These are phyloP conservation scores for Tolypocladium ophioglossoides DNA, from an alignment of 2,329 filamentous ascomycete genomes.

Conservation along the genomic window DNA sequence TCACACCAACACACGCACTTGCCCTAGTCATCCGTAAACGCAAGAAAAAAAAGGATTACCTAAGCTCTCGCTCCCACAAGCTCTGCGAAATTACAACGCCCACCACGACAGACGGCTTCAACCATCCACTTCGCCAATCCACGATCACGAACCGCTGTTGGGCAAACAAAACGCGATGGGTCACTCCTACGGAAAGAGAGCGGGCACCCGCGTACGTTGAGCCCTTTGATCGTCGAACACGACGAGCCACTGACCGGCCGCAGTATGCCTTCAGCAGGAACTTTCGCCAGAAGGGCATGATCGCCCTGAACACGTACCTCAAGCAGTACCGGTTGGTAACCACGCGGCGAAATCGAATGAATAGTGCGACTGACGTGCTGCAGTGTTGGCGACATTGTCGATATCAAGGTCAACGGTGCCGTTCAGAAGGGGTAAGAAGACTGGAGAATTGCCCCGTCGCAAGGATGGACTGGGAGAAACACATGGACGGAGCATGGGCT, in stretches of 20 bases:
- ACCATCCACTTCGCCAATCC: constrained; percentile 24
- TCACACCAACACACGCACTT: constrained; percentile 13
- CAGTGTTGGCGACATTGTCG: constrained; percentile 96
- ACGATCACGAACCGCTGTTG: constrained; percentile 29
- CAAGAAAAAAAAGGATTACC: constrained; percentile 25
- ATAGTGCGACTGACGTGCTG: constrained; percentile 29
- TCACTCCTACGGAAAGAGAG: constrained; percentile 79
- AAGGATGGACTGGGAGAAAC: background rate
- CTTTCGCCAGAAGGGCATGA: constrained; percentile 94
- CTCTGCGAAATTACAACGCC: constrained; percentile 26
- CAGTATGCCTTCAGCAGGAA: constrained; percentile 86
- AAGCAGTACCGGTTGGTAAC: constrained; percentile 67
- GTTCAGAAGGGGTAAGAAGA: constrained; percentile 84
- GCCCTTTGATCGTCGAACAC: constrained; percentile 4
- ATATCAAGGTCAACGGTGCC: constrained; percentile 97
- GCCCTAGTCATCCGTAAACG: constrained; percentile 16
- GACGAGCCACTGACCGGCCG: constrained; percentile 19
- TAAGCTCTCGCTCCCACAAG: constrained; percentile 26
- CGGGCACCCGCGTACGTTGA: constrained; percentile 68
- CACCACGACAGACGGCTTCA: constrained; percentile 19
- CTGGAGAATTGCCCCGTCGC: background rate
- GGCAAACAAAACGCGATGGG: constrained; percentile 58
- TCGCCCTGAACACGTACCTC: constrained; percentile 89
- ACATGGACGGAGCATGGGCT: constrained; percentile 15
- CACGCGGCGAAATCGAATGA: constrained; percentile 3